Evolutionary conservation across 352 stramenopile species (phyloP).

Genomic region (Globisporangium nodosum): DNA sequence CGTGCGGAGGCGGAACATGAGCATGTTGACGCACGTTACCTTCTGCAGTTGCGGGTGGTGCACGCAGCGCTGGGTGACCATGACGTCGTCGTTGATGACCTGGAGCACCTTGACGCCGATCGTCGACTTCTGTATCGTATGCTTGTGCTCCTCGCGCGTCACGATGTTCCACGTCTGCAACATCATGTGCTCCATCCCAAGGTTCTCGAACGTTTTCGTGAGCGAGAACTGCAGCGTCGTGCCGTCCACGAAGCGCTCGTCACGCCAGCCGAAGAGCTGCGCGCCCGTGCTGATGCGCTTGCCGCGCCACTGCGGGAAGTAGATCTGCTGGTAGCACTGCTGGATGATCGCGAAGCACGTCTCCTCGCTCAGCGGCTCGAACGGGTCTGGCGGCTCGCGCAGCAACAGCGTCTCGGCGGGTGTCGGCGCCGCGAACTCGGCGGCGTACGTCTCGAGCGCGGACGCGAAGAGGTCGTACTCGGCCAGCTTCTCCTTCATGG

Average conservation of each 20-base stretch:
- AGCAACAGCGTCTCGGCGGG: slow-evolving; percentile 6
- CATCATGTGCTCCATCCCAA: slow-evolving; percentile 32
- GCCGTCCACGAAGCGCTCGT: slow-evolving; percentile 44
- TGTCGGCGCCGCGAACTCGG: slow-evolving; percentile 18
- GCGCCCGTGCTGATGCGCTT: slow-evolving; percentile 35
- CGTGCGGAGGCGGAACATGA: slow-evolving; percentile 39
- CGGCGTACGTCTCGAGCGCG: slow-evolving; percentile 28
- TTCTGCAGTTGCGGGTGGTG: slow-evolving; percentile 42
- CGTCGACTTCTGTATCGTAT: slow-evolving; percentile 45
- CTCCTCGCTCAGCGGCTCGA: slow-evolving; percentile 19
- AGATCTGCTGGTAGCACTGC: slow-evolving; percentile 46
- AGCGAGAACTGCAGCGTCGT: slow-evolving; percentile 43
- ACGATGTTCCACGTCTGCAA: slow-evolving; percentile 45
- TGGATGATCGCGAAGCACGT: slow-evolving; percentile 44
- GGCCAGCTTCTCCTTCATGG: slow-evolving; percentile 28
- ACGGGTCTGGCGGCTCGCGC: slow-evolving; percentile 2
- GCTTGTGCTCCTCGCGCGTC: slow-evolving; percentile 43
- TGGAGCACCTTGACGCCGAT: slow-evolving; percentile 41
- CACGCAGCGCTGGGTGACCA: slow-evolving; percentile 39
- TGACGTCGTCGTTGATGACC: slow-evolving; percentile 41
- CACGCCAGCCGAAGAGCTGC: slow-evolving; percentile 39
- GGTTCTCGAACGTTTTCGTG: slow-evolving; percentile 23
- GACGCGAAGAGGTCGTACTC: slow-evolving; percentile 36
- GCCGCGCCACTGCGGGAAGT: slow-evolving; percentile 27
- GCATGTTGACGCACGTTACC: slow-evolving; percentile 46